These are phyloP conservation scores for Xylaria scruposa DNA, from an alignment of 495 filamentous ascomycete genomes.

Conservation along the genomic window DNA sequence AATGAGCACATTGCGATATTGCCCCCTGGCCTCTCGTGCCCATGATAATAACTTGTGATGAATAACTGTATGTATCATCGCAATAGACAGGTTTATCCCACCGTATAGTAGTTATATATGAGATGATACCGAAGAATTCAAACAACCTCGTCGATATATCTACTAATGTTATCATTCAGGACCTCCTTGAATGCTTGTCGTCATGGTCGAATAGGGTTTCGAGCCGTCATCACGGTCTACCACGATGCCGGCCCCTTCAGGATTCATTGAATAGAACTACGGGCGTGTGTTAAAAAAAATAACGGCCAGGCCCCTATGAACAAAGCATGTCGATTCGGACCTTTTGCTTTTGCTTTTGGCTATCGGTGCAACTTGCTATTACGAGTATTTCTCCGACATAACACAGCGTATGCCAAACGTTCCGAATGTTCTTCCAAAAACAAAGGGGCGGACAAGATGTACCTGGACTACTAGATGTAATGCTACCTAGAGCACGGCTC, in stretches of 20 bases:
- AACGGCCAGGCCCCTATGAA: not conserved
- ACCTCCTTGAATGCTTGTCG: not conserved
- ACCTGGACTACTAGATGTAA: not conserved
- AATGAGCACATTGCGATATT: not conserved
- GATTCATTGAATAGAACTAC: too few species aligned
- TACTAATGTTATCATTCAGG: not conserved
- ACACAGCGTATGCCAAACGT: not conserved
- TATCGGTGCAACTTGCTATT: not conserved
- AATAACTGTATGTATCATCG: not conserved
- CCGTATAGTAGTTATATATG: not conserved
- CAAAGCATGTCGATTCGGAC: not conserved
- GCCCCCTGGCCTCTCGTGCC: not conserved
- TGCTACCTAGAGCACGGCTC: not conserved
- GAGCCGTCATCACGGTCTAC: not conserved
- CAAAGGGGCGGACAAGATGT: not conserved
- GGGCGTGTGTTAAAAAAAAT: too few species aligned
- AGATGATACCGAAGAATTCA: not conserved
- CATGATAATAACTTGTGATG: not conserved
- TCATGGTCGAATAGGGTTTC: slow-evolving; percentile 1
- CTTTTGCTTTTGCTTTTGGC: not conserved
- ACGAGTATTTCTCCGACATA: not conserved
- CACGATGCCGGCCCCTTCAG: not conserved
- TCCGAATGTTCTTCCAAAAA: not conserved
- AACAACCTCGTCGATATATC: not conserved
- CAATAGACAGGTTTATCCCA: not conserved